A percentile compares a stretch with the other conserved stretches of the same genome.
Evolutionary conservation across 805 yeast genomes (phyloP).

Genomic region (Schizosaccharomyces japonicus): DNA sequence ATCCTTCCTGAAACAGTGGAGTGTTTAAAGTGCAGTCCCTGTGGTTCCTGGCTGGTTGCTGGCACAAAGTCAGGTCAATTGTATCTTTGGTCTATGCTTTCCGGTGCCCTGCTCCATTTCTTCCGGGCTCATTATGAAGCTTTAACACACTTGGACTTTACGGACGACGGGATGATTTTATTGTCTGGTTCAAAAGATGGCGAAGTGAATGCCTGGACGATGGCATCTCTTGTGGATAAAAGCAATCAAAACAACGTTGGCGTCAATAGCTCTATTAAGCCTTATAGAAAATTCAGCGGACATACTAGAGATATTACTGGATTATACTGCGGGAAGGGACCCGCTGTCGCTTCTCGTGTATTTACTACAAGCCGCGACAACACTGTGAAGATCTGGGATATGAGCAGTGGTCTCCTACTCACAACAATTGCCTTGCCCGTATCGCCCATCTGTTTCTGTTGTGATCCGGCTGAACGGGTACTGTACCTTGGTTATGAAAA

Average conservation of each 20-base stretch:
- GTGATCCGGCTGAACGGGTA: slow-evolving; percentile 58
- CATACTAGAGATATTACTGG: slow-evolving; percentile 5
- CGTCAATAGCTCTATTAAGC: background rate
- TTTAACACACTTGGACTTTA: slow-evolving; percentile 33
- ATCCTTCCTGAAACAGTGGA: slow-evolving; percentile 61
- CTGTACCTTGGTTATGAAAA: slow-evolving; percentile 41
- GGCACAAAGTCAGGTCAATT: slow-evolving; percentile 50
- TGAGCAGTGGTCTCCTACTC: slow-evolving; percentile 24
- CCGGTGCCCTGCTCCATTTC: slow-evolving; percentile 48
- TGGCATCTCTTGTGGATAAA: background rate
- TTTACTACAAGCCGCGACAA: slow-evolving; percentile 12
- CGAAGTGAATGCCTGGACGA: slow-evolving; percentile 47
- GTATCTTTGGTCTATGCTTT: slow-evolving; percentile 53
- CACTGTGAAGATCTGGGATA: slow-evolving; percentile 48
- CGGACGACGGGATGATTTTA: slow-evolving; percentile 37
- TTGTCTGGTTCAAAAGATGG: slow-evolving; percentile 62
- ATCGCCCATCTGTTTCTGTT: slow-evolving; percentile 31
- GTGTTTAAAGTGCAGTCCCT: slow-evolving; percentile 27
- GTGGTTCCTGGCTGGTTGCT: slow-evolving; percentile 30
- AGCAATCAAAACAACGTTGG: background rate
- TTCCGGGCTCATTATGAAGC: slow-evolving; percentile 68
- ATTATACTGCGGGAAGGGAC: slow-evolving; percentile 2
- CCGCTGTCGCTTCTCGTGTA: slow-evolving; percentile 3
- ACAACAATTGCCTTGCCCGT: slow-evolving; percentile 45
- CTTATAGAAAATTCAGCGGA: background rate